Conservation (phyloP, 495 filamentous ascomycete genomes). For the Thermochaetoides thermophila region DNA sequence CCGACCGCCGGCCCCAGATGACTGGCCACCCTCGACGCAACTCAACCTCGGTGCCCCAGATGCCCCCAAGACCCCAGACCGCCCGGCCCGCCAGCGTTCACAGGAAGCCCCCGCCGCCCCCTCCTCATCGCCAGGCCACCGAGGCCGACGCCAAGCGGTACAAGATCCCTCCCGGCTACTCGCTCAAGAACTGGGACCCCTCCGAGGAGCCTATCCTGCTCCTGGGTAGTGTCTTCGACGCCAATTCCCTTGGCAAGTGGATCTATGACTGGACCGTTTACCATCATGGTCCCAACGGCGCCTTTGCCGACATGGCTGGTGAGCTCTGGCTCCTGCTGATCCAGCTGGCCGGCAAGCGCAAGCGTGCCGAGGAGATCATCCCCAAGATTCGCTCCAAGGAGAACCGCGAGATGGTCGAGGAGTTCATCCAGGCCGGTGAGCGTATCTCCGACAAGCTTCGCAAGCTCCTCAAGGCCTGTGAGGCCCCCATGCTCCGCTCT, state of each 20-base stretch:
- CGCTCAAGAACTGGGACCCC: conserved; percentile 97
- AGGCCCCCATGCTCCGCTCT: conserved; percentile 68
- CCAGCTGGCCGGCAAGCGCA: conserved; percentile 90
- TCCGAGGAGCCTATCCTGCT: conserved; percentile 83
- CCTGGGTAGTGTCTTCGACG: conserved; percentile 90
- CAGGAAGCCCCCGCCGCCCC: conserved; percentile 21
- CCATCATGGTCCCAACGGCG: conserved; percentile 68
- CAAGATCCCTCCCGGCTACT: conserved; percentile 82
- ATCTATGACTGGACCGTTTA: conserved; percentile 99
- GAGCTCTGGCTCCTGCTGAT: conserved; percentile 92
- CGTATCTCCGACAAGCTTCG: conserved; percentile 76
- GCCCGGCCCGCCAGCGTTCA: conserved; percentile 24
- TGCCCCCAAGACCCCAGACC: conserved; percentile 29
- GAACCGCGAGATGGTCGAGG: conserved; percentile 67
- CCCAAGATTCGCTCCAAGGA: conserved; percentile 55
- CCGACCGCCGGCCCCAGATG: conserved; percentile 22
- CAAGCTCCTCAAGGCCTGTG: conserved; percentile 75
- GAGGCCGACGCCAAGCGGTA: conserved; percentile 69
- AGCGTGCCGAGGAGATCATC: conserved; percentile 74
- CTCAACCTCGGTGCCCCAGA: conserved; percentile 27
- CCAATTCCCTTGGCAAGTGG: conserved; percentile 96
- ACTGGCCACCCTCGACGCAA: conserved; percentile 22
- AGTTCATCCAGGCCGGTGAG: conserved; percentile 86
- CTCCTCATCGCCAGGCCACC: conserved; percentile 51
- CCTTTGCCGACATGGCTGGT: conserved; percentile 84